Conservation (phyloP, 1,284 basidiomycete species). For the Hypsizygus ulmarius region DNA sequence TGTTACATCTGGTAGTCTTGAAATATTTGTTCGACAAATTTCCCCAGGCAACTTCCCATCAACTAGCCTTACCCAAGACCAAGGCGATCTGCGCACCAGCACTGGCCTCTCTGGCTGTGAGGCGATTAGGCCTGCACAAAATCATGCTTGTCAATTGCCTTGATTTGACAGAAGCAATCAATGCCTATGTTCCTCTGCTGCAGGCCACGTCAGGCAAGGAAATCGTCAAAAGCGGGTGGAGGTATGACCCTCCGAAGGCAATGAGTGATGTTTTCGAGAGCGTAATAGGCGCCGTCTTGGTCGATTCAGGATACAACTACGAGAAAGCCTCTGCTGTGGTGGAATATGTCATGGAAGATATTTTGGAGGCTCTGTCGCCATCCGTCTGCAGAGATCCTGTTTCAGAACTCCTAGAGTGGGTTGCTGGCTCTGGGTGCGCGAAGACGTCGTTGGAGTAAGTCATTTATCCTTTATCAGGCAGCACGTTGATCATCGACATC, state of each 20-base stretch:
- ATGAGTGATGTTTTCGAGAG: slow-evolving; percentile 80
- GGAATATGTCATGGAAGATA: slow-evolving; percentile 58
- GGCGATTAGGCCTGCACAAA: slow-evolving; percentile 65
- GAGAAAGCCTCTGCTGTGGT: slow-evolving; percentile 59
- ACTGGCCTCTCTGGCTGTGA: slow-evolving; percentile 66
- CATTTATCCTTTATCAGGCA: neutral
- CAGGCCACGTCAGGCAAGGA: slow-evolving; percentile 52
- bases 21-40: slow-evolving; percentile 71
- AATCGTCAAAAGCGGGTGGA: slow-evolving; percentile 70
- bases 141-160: slow-evolving; percentile 67
- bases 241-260: slow-evolving; percentile 80
- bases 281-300: slow-evolving; percentile 77
- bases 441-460: slow-evolving; percentile 34
- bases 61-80: slow-evolving; percentile 68
- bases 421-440: slow-evolving; percentile 53
- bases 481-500: neutral
- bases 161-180: slow-evolving; percentile 64
- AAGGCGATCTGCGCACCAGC: slow-evolving; percentile 74
- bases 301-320: slow-evolving; percentile 76
- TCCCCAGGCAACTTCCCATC: slow-evolving; percentile 66
- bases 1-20: slow-evolving; percentile 75
- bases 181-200: slow-evolving; percentile 57
- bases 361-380: slow-evolving; percentile 55
- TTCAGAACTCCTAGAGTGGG: slow-evolving; percentile 63
- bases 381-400: slow-evolving; percentile 65